Evolutionary conservation across 257 asterid genomes (phyloP), one percentile per base, ranked within the genome.

Genomic region (Avicennia marina): DNA sequence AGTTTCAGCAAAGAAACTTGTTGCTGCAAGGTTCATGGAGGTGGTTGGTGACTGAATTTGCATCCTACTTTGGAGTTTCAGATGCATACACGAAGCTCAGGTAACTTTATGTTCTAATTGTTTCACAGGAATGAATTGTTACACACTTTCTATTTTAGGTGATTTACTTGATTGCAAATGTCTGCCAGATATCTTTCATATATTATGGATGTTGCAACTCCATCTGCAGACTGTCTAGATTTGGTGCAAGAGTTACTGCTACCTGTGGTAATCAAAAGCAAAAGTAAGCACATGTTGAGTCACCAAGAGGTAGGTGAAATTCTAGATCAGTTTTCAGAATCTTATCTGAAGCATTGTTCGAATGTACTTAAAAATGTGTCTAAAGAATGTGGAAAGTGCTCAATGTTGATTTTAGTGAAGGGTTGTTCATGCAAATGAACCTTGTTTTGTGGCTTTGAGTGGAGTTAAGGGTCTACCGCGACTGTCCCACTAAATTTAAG

Each of bases 201-300:
- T 59, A 78, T 88, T 56, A 91, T 91, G 95, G 98, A 91, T 67
- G 98, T 91, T 42, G 98, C 95, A 34, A 91, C 98, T 7, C 98
- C 98, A 17, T 88, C 95, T 53, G 85, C 90, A 4, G 96, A 88
- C 60, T 91, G 96, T 78, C 85, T 91, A 21, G 68, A 73, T 39
- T 65, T 91, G 74, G 95, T 86, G 59, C 74, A 85, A 52, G 84
- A 88, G 70, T 74, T 88, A 82, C 85, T 91, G 29, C 83, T 70
- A 19, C 98, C 98, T 4, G 89, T 91, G 38, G 75, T 76, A 42
- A 66, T 81, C 72, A 81, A 77, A 75, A 83, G 89, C 76, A 80
- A 74, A 72, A 64, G 72, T 33, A 85, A 72, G 59, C 71, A 72
- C 73, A 64, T 71, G 26, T 67, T 88, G 74, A 91, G 98, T 70